Conservation (phyloP, 148 eudicot genomes). For the Dianthus caryophyllus region DNA sequence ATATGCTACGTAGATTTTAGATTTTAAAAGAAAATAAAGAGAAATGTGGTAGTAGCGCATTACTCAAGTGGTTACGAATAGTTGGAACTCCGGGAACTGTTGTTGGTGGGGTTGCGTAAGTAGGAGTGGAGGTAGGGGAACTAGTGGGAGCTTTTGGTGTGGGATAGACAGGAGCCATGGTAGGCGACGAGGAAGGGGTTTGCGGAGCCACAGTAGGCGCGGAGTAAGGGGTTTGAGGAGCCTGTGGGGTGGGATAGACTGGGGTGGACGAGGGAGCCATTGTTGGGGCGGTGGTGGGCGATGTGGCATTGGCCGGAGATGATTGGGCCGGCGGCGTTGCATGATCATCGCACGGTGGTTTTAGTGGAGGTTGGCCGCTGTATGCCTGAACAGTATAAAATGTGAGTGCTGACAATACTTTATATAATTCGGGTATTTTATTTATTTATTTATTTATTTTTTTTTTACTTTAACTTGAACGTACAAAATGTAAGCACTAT, state of each 20-base stretch:
- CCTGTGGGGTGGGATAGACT: not conserved
- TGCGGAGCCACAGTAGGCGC: slow-evolving; percentile 1
- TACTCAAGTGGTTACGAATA: slow-evolving; percentile 10
- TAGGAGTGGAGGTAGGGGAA: not conserved
- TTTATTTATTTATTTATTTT: no score
- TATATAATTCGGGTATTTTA: no score
- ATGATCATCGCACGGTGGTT: slow-evolving; percentile 10
- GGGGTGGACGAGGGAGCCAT: slow-evolving; percentile 3
- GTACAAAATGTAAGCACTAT: no score
- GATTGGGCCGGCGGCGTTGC: slow-evolving; percentile 5
- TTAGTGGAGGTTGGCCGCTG: not conserved
- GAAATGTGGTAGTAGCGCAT: not conserved
- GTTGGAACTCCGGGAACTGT: not conserved
- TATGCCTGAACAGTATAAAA: not conserved
- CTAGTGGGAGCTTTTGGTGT: not conserved
- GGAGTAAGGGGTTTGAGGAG: not conserved
- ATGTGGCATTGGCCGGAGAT: slow-evolving; percentile 6
- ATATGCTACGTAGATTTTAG: no score
- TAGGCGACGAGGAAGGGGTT: slow-evolving; percentile 1
- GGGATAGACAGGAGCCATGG: not conserved
- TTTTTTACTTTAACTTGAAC: not conserved
- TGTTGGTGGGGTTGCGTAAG: not conserved
- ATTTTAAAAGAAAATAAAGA: no score
- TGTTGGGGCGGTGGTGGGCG: not conserved
- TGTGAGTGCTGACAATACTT: not conserved